Conservation (phyloP, 2,329 filamentous ascomycete genomes). For the Purpureocillium lavendulum region DNA sequence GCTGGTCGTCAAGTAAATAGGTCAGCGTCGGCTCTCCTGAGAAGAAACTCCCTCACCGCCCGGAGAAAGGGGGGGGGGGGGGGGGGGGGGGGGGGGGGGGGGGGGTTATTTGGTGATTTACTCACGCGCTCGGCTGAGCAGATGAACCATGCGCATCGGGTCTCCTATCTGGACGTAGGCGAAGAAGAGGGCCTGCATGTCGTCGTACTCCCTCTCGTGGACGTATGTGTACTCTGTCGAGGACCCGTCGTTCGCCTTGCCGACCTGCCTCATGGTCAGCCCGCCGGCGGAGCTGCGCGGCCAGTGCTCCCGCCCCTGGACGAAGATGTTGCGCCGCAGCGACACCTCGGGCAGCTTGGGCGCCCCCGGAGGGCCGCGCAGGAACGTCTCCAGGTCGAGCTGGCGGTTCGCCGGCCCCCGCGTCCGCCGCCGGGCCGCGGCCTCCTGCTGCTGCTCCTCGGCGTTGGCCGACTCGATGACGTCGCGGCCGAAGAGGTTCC, state of each 20-base stretch:
- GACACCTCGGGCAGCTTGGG: conserved; percentile 63
- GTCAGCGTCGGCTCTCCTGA: conserved; percentile 38
- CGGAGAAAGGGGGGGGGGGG: no score
- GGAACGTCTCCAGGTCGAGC: conserved; percentile 48
- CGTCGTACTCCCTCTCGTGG: conserved; percentile 67
- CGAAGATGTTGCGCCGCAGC: conserved; percentile 70
- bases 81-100: no score
- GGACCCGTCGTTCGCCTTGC: conserved; percentile 38
- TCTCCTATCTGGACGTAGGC: conserved; percentile 74
- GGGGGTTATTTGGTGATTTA: no score
- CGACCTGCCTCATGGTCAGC: conserved; percentile 64
- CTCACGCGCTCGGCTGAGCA: conserved; percentile 43
- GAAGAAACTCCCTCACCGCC: no score
- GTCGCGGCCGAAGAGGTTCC: conserved; percentile 46
- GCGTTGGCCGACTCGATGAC: conserved; percentile 46
- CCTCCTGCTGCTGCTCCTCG: conserved; percentile 38
- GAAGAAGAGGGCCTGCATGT: conserved; percentile 69
- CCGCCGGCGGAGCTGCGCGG: conserved; percentile 71
- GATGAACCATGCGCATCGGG: conserved; percentile 70
- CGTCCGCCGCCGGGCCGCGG: conserved; percentile 16
- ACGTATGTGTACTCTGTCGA: conserved; percentile 66
- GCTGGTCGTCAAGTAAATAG: conserved; percentile 41
- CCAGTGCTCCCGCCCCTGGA: conserved; percentile 84
- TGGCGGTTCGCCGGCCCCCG: conserved; percentile 33
- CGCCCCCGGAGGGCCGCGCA: conserved; percentile 43